A percentile compares a stretch with the other conserved stretches of the same genome.
phyloP scores from a whole-genome alignment of 805 yeast species.

The Candida orba region DNA sequence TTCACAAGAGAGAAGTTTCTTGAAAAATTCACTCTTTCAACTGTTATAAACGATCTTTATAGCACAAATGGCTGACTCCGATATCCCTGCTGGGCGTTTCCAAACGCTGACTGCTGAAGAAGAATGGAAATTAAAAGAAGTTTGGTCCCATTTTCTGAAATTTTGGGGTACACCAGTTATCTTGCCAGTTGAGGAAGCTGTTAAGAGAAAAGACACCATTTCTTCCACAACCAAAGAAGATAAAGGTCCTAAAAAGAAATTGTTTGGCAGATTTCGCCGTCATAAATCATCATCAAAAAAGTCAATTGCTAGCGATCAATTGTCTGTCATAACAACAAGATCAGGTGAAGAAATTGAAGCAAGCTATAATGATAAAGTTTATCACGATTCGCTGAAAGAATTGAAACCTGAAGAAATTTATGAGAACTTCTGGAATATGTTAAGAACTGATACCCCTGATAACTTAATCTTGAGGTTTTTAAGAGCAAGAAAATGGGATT shows the following conservation, averaged over 20 bases:
- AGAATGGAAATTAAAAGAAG: constrained; percentile 58
- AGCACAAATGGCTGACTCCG: constrained; percentile 3
- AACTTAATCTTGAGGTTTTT: constrained; percentile 66
- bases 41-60: not conserved
- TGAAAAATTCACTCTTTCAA: not conserved
- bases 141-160: constrained; percentile 60
- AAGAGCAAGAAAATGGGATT: constrained; percentile 83
- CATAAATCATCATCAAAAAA: constrained; percentile 5
- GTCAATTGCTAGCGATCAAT: constrained; percentile 7
- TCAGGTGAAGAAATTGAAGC: constrained; percentile 26
- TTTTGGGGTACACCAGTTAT: constrained; percentile 45
- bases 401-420: constrained; percentile 46
- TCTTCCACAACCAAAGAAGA: constrained; percentile 7
- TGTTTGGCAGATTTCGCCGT: constrained; percentile 21
- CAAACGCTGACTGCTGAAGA: constrained; percentile 45
- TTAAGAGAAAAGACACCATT: constrained; percentile 11
- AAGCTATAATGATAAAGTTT: constrained; percentile 28
- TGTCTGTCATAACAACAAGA: constrained; percentile 20
- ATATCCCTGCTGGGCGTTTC: constrained; percentile 33
- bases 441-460: constrained; percentile 79
- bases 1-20: not conserved
- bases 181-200: constrained; percentile 2
- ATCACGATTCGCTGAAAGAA: constrained; percentile 44
- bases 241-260: constrained; percentile 17
- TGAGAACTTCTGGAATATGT: constrained; percentile 47